Conservation (phyloP, 441 rosid genomes). For the Isatis lusitanica region DNA sequence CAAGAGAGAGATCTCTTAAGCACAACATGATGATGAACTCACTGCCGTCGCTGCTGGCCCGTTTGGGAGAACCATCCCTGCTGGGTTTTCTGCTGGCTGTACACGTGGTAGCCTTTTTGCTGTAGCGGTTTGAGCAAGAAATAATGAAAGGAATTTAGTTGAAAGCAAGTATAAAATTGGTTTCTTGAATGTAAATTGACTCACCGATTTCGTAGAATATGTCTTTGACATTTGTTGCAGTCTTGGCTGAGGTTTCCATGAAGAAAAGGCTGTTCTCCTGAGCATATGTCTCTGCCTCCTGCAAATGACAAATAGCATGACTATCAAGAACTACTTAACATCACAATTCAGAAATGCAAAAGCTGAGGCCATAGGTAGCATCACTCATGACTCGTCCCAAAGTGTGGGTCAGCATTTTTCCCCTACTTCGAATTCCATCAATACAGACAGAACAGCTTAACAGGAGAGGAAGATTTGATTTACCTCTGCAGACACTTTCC, state of each 20-base stretch:
- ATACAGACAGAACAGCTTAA: neutral
- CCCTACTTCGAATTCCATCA: neutral
- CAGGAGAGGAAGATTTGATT: conserved; percentile 7
- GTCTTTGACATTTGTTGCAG: conserved; percentile 49
- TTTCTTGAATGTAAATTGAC: conserved; percentile 6
- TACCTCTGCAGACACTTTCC: conserved; percentile 54
- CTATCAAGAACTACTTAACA: conserved; percentile 8
- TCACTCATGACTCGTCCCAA: neutral
- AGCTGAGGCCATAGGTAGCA: neutral
- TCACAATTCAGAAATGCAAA: neutral
- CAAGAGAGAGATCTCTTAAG: conserved; percentile 21
- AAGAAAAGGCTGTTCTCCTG: conserved; percentile 53
- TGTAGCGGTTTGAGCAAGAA: conserved; percentile 17
- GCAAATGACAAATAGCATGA: conserved; percentile 28
- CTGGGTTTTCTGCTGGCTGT: conserved; percentile 47
- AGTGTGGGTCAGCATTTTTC: neutral
- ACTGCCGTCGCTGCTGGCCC: conserved; percentile 34
- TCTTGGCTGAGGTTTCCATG: conserved; percentile 58
- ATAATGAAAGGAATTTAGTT: neutral
- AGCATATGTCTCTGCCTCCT: conserved; percentile 49
- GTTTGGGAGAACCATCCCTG: conserved; percentile 45
- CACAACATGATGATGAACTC: conserved; percentile 48
- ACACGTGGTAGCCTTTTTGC: conserved; percentile 53
- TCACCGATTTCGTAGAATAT: conserved; percentile 32
- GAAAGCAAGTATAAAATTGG: neutral